A percentile compares a stretch with the other conserved stretches of the same genome.
Conservation (phyloP, 805 yeast species). For the Lipomyces anomalus region DNA sequence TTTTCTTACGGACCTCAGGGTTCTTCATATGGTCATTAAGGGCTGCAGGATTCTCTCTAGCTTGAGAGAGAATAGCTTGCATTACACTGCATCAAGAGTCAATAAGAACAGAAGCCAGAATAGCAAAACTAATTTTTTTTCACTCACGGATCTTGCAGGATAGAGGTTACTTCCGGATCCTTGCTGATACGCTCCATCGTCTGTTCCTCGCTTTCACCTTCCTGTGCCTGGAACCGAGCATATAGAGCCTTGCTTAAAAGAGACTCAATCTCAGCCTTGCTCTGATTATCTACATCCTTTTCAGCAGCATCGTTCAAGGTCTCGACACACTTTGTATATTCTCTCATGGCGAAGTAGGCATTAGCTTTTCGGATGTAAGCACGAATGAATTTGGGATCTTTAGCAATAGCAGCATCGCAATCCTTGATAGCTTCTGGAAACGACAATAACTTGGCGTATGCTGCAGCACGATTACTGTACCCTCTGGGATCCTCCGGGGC, state of each 20-base stretch:
- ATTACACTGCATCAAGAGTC: slow-evolving; percentile 44
- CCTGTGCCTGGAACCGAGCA: slow-evolving; percentile 74
- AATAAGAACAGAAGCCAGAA: not conserved
- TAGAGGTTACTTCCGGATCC: slow-evolving; percentile 90
- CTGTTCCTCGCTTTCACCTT: slow-evolving; percentile 90
- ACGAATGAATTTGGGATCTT: slow-evolving; percentile 84
- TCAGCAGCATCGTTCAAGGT: slow-evolving; percentile 74
- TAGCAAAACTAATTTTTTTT: too few species aligned
- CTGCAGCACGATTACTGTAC: slow-evolving; percentile 97
- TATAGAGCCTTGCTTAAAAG: slow-evolving; percentile 52
- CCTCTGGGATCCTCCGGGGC: slow-evolving; percentile 97
- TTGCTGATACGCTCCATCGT: slow-evolving; percentile 82
- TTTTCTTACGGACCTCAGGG: slow-evolving; percentile 84
- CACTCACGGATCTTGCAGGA: slow-evolving; percentile 72
- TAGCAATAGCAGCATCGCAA: slow-evolving; percentile 81
- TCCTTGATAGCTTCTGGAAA: slow-evolving; percentile 96
- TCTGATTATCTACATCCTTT: slow-evolving; percentile 56
- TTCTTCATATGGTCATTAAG: slow-evolving; percentile 96
- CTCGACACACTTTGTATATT: slow-evolving; percentile 73
- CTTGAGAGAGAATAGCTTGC: slow-evolving; percentile 92
- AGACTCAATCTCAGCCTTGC: slow-evolving; percentile 72
- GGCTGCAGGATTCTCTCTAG: slow-evolving; percentile 92
- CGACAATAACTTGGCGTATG: slow-evolving; percentile 85
- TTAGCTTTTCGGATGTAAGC: slow-evolving; percentile 96
- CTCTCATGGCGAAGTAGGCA: slow-evolving; percentile 86